Conservation (phyloP, 225 moss, liverwort and hornwort genomes). For the Anthoceros angustus region DNA sequence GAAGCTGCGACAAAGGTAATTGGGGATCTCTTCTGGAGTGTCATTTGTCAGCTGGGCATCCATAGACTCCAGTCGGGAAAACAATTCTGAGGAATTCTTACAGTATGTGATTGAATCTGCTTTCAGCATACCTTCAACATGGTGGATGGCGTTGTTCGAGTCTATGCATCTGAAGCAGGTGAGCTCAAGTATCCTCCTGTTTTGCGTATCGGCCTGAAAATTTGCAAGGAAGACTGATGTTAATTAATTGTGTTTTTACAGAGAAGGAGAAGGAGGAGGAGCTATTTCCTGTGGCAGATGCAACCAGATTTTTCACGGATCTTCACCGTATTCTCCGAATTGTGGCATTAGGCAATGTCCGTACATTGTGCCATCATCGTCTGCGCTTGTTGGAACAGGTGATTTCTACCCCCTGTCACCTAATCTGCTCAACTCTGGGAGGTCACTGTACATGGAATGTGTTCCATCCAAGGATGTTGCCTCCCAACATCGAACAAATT, state of each 20-base stretch:
- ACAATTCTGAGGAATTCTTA: no score
- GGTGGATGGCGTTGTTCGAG: constrained; percentile 89
- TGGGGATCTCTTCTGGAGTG: neutral
- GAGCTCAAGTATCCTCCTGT: neutral
- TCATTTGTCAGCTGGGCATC: no score
- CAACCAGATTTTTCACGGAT: constrained; percentile 87
- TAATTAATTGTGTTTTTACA: constrained; percentile 13
- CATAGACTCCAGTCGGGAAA: neutral
- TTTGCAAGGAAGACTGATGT: neutral
- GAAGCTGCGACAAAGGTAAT: constrained; percentile 51
- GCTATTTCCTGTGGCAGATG: constrained; percentile 47
- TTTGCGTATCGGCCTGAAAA: neutral
- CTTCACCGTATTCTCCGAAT: constrained; percentile 82
- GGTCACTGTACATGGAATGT: neutral
- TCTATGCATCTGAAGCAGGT: constrained; percentile 52
- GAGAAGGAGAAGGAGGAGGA: constrained; percentile 23
- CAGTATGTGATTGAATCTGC: neutral
- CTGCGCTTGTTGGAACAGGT: constrained; percentile 76
- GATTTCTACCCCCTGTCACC: neutral
- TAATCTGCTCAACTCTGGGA: neutral
- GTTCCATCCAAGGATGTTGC: no score
- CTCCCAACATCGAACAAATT: neutral
- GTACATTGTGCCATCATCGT: constrained; percentile 73
- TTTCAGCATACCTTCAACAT: constrained; percentile 60
- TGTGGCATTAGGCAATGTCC: constrained; percentile 65